Conservation (phyloP, 2,329 filamentous ascomycete genomes). For the Trichoderma hamatum region DNA sequence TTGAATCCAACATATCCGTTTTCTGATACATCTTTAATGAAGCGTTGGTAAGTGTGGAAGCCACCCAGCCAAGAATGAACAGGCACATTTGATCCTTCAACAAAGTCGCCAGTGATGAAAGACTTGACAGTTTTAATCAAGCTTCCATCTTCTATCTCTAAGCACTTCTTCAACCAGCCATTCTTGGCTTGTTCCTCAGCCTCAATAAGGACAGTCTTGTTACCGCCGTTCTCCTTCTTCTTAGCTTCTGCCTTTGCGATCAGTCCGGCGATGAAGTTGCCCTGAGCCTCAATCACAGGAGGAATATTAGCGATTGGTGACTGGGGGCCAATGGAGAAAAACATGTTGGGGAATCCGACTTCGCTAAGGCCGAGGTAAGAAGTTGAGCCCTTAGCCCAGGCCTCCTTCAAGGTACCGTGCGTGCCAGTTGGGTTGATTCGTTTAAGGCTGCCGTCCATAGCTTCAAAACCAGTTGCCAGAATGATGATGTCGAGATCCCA, state of each 20-base stretch:
- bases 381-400: neutral
- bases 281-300: neutral
- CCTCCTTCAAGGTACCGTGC: neutral
- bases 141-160: neutral
- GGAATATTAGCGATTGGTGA: neutral
- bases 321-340: neutral
- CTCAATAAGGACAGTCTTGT: neutral
- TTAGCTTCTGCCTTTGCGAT: neutral
- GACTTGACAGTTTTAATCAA: constrained; percentile 1
- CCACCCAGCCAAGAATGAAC: neutral
- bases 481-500: constrained; percentile 1
- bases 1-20: neutral
- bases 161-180: neutral
- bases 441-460: neutral
- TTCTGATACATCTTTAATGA: neutral
- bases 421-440: neutral
- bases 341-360: constrained; percentile 2
- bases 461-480: neutral
- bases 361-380: neutral
- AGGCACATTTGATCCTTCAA: neutral
- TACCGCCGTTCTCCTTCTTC: neutral
- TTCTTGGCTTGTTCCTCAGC: neutral
- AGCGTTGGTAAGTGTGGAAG: neutral
- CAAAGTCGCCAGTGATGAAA: neutral
- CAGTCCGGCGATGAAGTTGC: neutral